Percentiles rank a stretch among this genome's conserved stretches.
Conservation (phyloP, 768 basidiomycete species). For the Tylopilus rubrobrunneus region DNA sequence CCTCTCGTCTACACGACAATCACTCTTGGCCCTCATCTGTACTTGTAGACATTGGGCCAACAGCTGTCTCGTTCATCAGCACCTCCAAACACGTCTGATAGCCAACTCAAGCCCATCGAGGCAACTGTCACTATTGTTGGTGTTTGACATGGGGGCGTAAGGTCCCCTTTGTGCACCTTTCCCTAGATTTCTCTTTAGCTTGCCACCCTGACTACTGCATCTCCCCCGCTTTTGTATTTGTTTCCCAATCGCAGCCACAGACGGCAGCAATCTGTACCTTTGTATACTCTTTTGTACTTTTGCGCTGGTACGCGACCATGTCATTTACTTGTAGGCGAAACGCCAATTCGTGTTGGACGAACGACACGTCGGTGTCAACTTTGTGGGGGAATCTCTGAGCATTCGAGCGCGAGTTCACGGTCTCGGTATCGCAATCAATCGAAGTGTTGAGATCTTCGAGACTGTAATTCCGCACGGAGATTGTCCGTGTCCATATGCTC, state of each 20-base stretch:
- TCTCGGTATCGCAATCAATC: not conserved
- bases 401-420: not conserved
- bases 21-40: slow-evolving; percentile 8
- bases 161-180: not conserved
- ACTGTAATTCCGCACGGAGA: not conserved
- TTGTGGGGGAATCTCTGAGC: not conserved
- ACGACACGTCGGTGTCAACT: not conserved
- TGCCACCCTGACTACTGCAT: not conserved
- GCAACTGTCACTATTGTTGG: slow-evolving; percentile 38
- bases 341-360: not conserved
- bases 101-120: slow-evolving; percentile 44
- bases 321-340: not conserved
- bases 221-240: slow-evolving; percentile 5
- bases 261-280: not conserved
- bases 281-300: not conserved
- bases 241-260: not conserved
- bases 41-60: slow-evolving; percentile 38
- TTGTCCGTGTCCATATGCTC: not conserved
- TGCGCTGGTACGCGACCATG: not conserved
- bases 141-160: slow-evolving; percentile 13
- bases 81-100: slow-evolving; percentile 38
- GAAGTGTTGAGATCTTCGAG: not conserved
- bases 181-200: not conserved
- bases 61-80: slow-evolving; percentile 36
- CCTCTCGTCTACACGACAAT: not conserved